Conservation (phyloP, 257 asterid genomes). For the Petrea volubilis region DNA sequence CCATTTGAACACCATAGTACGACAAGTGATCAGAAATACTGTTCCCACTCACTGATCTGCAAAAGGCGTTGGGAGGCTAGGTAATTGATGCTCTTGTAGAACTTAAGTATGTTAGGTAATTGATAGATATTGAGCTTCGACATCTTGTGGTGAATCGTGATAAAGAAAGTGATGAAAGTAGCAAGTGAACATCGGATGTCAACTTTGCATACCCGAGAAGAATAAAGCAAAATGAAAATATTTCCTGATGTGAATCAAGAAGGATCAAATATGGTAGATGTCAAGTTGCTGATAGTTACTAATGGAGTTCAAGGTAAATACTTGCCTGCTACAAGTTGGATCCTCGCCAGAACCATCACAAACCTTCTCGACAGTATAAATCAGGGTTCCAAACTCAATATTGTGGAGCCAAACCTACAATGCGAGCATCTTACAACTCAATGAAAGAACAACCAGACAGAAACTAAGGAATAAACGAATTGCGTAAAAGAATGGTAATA, state of each 20-base stretch:
- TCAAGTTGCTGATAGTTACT: background rate
- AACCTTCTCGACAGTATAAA: constrained; percentile 62
- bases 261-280: background rate
- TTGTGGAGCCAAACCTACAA: constrained; percentile 84
- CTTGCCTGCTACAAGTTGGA: constrained; percentile 94
- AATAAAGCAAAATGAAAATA: background rate
- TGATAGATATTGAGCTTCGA: background rate
- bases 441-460: background rate
- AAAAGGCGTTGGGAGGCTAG: constrained; percentile 7
- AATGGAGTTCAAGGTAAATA: background rate
- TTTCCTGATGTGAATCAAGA: background rate
- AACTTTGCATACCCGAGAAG: background rate
- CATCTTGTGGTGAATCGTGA: background rate
- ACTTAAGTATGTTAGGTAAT: background rate
- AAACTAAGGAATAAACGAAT: constrained; percentile 2
- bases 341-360: constrained; percentile 98
- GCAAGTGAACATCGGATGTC: background rate
- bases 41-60: constrained; percentile 90
- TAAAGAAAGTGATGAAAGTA: background rate
- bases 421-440: constrained; percentile 26
- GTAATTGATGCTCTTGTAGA: background rate
- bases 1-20: constrained; percentile 75
- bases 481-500: background rate
- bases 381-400: constrained; percentile 54
- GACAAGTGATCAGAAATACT: constrained; percentile 81